Base-by-base conservation (phyloP, 306 rosid genomes). In the Castanospermum australe region DNA sequence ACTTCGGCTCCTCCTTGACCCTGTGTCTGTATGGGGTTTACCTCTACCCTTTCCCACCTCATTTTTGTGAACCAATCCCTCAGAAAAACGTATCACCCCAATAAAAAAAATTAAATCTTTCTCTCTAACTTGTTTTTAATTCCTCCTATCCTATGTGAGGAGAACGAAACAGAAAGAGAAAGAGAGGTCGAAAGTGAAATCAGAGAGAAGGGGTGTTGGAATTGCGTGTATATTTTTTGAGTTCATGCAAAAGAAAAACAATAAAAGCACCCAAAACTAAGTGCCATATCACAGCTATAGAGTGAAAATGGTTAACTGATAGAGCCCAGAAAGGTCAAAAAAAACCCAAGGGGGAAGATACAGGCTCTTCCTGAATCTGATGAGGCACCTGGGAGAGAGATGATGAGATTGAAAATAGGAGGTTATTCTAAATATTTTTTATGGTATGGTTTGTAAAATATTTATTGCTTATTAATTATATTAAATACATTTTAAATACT, bases 1-100 rank as follows among this genome's bases (percentile, higher is more conserved):
- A 44, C 57, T 12, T 52, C 71, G 63, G 59, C 85, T 80, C 74
- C 89, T 39, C 55, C 82, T 35, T 75, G 88, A 51, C 79, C 83
- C 65, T 81, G 88, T 68, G n/a, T n/a, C n/a, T n/a, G n/a, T 8
- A 35, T 64, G 33, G 67, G 71, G 6, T 77, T 72, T 35, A 38
- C 73, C 73, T 72, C 80, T 28, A 89, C 82, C 72, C 79, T 89
- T 81, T 91, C 98, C 97, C 98, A 88, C 92, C 91, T 91, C 98
- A 91, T 93, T 82, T 48, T 79, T 63, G 4, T 10, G 33, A 65
- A 76, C 79, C 88, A 78, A 61, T 76, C 64, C 70, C 35, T 71
- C 74, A 72, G 83, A 85, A 79, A 79, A 68, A 24, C 20, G 4
- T n/a, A n/a, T n/a, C 18, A 67, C 63, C 28, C 22, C 42, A 59